A percentile compares a stretch with the other conserved stretches of the same genome.
Evolutionary conservation across 192 early-diverging fungal genomes (phyloP).

Genomic region (Cladochytrium replicatum): DNA sequence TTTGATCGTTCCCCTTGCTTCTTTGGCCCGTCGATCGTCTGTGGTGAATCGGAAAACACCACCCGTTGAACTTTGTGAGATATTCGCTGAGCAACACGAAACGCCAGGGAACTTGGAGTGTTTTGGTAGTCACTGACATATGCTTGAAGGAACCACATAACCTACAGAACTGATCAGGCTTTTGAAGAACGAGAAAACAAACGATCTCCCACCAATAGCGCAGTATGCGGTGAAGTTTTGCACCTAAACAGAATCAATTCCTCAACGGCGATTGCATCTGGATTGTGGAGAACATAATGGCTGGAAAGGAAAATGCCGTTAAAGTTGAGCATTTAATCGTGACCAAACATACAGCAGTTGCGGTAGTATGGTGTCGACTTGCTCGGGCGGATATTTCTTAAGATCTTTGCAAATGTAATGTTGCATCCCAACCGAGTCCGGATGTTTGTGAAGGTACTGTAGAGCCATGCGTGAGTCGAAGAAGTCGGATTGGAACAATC

Average conservation of each 20-base stretch:
- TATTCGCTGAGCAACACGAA: conserved; percentile 70
- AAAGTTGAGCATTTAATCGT: too few species aligned
- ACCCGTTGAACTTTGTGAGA: conserved; percentile 81
- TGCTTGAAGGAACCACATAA: conserved; percentile 88
- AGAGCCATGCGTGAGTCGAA: conserved; percentile 91
- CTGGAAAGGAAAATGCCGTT: too few species aligned
- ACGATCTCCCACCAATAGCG: conserved; percentile 55
- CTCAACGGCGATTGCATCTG: conserved; percentile 81
- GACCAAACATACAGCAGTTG: conserved; percentile 64
- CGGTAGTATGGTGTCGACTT: conserved; percentile 88
- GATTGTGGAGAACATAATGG: too few species aligned
- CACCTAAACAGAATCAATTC: conserved; percentile 71
- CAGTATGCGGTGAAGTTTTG: conserved; percentile 72
- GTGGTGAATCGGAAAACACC: conserved; percentile 62
- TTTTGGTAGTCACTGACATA: conserved; percentile 67
- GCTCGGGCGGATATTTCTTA: conserved; percentile 68
- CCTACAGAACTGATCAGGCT: too few species aligned
- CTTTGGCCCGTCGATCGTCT: conserved; percentile 28
- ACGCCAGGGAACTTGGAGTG: conserved; percentile 57
- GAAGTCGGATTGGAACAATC: conserved; percentile 79
- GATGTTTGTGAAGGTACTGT: conserved; percentile 83
- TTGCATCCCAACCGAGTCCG: conserved; percentile 68
- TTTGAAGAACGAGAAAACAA: too few species aligned
- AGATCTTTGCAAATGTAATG: conserved; percentile 88
- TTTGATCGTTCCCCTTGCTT: neutral